Evolutionary conservation across 306 rosid species (phyloP).

Genomic region (Rubus idaeus): DNA sequence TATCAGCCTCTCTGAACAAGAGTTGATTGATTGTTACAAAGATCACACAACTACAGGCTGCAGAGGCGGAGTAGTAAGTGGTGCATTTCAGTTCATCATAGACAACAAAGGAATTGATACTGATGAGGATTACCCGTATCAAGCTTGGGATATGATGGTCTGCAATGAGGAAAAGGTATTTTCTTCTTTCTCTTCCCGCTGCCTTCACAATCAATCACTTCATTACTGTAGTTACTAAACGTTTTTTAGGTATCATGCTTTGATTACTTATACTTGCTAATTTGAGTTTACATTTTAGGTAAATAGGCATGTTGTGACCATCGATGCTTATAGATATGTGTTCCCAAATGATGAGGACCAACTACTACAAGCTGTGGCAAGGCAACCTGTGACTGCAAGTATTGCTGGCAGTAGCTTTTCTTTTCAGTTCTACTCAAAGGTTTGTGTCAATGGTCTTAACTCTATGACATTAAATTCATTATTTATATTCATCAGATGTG

Average conservation of each 20-base stretch:
- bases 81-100: constrained; percentile 68
- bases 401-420: constrained; percentile 74
- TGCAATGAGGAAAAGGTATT: constrained; percentile 63
- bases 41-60: constrained; percentile 57
- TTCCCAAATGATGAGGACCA: constrained; percentile 53
- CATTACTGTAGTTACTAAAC: neutral
- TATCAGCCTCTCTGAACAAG: constrained; percentile 81
- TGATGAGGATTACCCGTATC: constrained; percentile 71
- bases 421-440: constrained; percentile 82
- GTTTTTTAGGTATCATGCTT: neutral
- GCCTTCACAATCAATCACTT: neutral
- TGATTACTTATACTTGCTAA: constrained; percentile 2
- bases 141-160: constrained; percentile 27
- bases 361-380: constrained; percentile 67
- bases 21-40: constrained; percentile 75
- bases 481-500: neutral
- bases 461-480: constrained; percentile 3
- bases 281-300: constrained; percentile 42
- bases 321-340: constrained; percentile 67
- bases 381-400: constrained; percentile 85
- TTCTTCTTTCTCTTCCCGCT: neutral
- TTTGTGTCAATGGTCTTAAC: constrained; percentile 27
- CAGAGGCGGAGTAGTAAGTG: constrained; percentile 77
- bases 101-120: constrained; percentile 76
- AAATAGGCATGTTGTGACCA: constrained; percentile 60